These are phyloP conservation scores for Asclepias syriaca DNA, from an alignment of 257 asterid species.

Conservation along the genomic window DNA sequence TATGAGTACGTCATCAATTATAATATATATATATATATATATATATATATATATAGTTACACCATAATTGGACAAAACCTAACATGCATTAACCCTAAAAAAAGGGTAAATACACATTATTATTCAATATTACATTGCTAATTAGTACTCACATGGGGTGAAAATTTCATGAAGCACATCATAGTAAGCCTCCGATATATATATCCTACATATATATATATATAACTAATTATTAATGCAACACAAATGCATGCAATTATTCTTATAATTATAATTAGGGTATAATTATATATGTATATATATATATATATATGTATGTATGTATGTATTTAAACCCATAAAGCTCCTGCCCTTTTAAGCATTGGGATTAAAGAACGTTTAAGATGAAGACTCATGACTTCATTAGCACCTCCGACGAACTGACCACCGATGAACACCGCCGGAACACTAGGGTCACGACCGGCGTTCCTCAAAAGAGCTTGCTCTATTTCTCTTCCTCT, in stretches of 20 bases:
- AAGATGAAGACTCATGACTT: slow-evolving; percentile 77
- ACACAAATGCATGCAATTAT: slow-evolving; percentile 18
- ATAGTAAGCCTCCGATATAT: background rate
- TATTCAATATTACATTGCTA: background rate
- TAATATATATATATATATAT: background rate
- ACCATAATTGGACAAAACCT: background rate
- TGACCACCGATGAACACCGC: slow-evolving; percentile 70
- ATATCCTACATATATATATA: background rate
- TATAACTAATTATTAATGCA: slow-evolving; percentile 7
- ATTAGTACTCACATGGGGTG: slow-evolving; percentile 4
- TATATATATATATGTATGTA: background rate
- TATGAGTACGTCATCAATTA: too few species aligned
- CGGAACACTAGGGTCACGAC: slow-evolving; percentile 52
- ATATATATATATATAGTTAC: background rate
- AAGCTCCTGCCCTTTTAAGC: slow-evolving; percentile 74
- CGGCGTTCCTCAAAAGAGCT: slow-evolving; percentile 35
- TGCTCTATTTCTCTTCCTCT: slow-evolving; percentile 69
- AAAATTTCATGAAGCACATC: slow-evolving; percentile 3
- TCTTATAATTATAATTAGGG: background rate
- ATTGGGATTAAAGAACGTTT: slow-evolving; percentile 49
- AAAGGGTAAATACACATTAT: slow-evolving; percentile 9
- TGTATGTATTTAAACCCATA: slow-evolving; percentile 43
- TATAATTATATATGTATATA: background rate
- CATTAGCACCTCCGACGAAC: slow-evolving; percentile 66
- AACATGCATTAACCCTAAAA: slow-evolving; percentile 5